Conservation (phyloP, 2,329 filamentous ascomycete genomes). For the Dactylellina leptospora region DNA sequence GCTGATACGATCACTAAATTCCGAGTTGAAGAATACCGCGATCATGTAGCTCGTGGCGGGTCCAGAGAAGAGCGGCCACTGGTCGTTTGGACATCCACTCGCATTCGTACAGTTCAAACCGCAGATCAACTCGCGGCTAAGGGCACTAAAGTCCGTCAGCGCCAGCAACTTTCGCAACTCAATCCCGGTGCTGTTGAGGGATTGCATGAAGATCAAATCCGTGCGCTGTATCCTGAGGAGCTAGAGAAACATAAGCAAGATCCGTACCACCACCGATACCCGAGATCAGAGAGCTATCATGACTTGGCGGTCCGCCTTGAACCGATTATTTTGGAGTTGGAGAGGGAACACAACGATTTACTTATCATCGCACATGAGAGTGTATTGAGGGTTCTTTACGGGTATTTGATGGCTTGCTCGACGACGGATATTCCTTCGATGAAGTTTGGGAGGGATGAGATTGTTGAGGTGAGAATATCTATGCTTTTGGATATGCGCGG, state of each 20-base stretch:
- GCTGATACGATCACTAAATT: slow-evolving; percentile 82
- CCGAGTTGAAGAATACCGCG: slow-evolving; percentile 79
- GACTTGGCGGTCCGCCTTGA: slow-evolving; percentile 97
- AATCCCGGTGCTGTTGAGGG: slow-evolving; percentile 97
- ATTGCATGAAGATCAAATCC: slow-evolving; percentile 83
- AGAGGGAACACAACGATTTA: slow-evolving; percentile 96
- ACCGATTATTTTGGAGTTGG: slow-evolving; percentile 95
- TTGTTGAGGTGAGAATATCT: slow-evolving; percentile 77
- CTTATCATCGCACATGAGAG: slow-evolving; percentile 98
- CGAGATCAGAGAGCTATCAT: slow-evolving; percentile 82
- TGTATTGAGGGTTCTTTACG: slow-evolving; percentile 94
- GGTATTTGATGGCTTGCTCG: slow-evolving; percentile 98
- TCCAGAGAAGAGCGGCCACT: slow-evolving; percentile 78
- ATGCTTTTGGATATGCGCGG: too few species aligned
- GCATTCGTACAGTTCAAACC: slow-evolving; percentile 89
- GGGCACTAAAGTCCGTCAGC: slow-evolving; percentile 86
- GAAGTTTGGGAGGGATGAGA: slow-evolving; percentile 93
- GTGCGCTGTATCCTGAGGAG: slow-evolving; percentile 85
- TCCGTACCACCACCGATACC: slow-evolving; percentile 96
- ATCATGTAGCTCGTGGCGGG: slow-evolving; percentile 74
- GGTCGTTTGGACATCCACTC: slow-evolving; percentile 93
- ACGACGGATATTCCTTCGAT: slow-evolving; percentile 92
- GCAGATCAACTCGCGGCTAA: slow-evolving; percentile 78
- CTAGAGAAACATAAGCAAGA: slow-evolving; percentile 91
- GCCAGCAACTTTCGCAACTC: slow-evolving; percentile 95